These are phyloP conservation scores for Rubia occidens DNA, from an alignment of 305 asterid genomes.

Conservation along the genomic window DNA sequence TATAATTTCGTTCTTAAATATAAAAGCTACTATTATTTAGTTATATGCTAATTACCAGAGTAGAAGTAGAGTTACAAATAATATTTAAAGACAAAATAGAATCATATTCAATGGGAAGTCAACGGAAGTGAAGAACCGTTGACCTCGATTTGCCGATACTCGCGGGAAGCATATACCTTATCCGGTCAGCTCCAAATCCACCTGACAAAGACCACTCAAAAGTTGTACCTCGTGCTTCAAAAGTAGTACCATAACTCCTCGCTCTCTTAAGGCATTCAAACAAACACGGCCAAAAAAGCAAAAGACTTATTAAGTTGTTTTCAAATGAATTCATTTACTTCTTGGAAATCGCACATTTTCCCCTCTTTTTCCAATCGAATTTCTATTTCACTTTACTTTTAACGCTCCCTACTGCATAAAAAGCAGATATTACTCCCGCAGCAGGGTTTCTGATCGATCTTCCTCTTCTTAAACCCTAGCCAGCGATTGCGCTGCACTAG, in stretches of 20 bases:
- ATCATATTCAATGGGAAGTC: neutral
- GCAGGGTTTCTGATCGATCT: slow-evolving; percentile 47
- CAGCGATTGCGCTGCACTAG: slow-evolving; percentile 26
- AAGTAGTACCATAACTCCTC: neutral
- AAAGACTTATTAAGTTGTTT: neutral
- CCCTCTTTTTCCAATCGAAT: neutral
- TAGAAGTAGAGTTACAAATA: too few relatives aligned
- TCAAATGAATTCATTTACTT: neutral
- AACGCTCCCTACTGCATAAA: neutral
- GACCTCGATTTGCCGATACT: slow-evolving; percentile 1
- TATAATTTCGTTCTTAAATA: too few relatives aligned
- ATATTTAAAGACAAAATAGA: too few relatives aligned
- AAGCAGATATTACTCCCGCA: slow-evolving; percentile 1
- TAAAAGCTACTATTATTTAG: too few relatives aligned
- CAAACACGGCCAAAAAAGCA: too few relatives aligned
- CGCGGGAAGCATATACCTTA: slow-evolving; percentile 7
- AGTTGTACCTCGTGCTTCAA: neutral
- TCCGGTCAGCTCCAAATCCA: slow-evolving; percentile 12
- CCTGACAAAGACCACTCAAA: slow-evolving; percentile 21
- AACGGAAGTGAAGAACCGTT: neutral
- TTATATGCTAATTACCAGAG: too few relatives aligned
- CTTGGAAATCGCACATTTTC: neutral
- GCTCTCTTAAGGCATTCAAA: too few relatives aligned
- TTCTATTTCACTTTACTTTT: neutral
- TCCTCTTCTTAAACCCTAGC: slow-evolving; percentile 24